Percentiles rank a stretch among this genome's conserved stretches.
Conservation (phyloP, 768 basidiomycete genomes). For the Mycena metata region DNA sequence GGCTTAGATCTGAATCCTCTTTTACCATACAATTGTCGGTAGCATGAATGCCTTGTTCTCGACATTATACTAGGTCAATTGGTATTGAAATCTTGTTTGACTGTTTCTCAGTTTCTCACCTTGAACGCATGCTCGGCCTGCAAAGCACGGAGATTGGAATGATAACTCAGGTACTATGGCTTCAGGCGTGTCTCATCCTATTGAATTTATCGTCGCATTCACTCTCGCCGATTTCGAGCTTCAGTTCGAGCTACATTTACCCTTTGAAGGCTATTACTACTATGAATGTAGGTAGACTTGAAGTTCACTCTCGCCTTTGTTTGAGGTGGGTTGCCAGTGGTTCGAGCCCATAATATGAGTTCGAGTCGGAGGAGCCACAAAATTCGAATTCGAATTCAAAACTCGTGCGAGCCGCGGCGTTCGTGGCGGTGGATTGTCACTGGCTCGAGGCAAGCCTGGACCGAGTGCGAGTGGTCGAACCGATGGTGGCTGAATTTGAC, state of each 20-base stretch:
- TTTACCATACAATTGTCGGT: too few species aligned
- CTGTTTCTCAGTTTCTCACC: not conserved
- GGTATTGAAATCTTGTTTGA: not conserved
- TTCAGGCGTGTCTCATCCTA: not conserved
- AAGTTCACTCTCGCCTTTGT: not conserved
- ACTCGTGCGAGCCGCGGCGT: too few species aligned
- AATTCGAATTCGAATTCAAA: too few species aligned
- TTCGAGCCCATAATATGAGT: too few species aligned
- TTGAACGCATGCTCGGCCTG: not conserved
- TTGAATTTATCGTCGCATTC: conserved; percentile 2
- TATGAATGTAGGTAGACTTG: not conserved
- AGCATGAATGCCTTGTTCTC: conserved; percentile 1
- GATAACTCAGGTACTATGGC: not conserved
- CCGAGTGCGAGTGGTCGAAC: too few species aligned
- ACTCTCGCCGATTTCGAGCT: not conserved
- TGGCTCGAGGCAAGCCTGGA: too few species aligned
- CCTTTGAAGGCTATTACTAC: not conserved
- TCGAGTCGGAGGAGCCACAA: too few species aligned
- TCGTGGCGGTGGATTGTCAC: too few species aligned
- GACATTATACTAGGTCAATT: not conserved
- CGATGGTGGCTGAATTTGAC: too few species aligned
- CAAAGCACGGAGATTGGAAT: too few species aligned
- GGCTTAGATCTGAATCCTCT: too few species aligned
- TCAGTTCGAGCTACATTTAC: not conserved
- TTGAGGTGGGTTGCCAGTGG: too few species aligned